phyloP scores from a whole-genome alignment of 2,329 filamentous ascomycete genomes.

The Emmonsia crescens region DNA sequence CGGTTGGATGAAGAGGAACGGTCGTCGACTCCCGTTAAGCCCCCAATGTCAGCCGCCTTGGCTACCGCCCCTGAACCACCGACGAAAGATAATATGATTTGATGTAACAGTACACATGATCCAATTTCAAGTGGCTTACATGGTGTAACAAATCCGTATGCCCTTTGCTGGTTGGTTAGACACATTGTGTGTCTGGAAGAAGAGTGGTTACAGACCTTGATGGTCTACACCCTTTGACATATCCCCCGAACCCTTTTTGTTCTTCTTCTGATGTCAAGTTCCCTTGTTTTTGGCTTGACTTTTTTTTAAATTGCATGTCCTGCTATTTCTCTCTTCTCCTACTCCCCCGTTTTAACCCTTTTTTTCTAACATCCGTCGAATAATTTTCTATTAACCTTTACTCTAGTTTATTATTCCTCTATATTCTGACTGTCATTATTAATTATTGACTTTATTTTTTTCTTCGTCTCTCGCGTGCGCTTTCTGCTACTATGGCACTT shows the following conservation, averaged over 20 bases:
- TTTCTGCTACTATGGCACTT: background rate
- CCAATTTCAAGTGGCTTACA: constrained; percentile 7
- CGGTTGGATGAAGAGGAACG: constrained; percentile 54
- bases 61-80: background rate
- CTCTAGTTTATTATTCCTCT: constrained; percentile 1
- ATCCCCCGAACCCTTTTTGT: background rate
- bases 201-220: background rate
- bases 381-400: constrained; percentile 6
- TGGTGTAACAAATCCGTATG: background rate
- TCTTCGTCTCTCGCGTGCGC: constrained; percentile 3
- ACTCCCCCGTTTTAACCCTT: too few relatives aligned
- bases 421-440: background rate
- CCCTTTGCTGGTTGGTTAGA: background rate
- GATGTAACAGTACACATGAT: constrained; percentile 9
- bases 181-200: background rate
- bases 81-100: constrained; percentile 25
- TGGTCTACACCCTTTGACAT: background rate
- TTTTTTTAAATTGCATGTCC: background rate
- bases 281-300: background rate
- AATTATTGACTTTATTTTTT: constrained; percentile 2
- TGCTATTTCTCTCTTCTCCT: background rate
- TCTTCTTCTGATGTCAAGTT: background rate
- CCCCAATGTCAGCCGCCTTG: constrained; percentile 9
- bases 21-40: constrained; percentile 16
- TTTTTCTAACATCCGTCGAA: background rate